A percentile compares a stretch with the other conserved stretches of the same genome.
phyloP scores from a whole-genome alignment of 495 filamentous ascomycete genomes.

The Aspergillus haitiensis region DNA sequence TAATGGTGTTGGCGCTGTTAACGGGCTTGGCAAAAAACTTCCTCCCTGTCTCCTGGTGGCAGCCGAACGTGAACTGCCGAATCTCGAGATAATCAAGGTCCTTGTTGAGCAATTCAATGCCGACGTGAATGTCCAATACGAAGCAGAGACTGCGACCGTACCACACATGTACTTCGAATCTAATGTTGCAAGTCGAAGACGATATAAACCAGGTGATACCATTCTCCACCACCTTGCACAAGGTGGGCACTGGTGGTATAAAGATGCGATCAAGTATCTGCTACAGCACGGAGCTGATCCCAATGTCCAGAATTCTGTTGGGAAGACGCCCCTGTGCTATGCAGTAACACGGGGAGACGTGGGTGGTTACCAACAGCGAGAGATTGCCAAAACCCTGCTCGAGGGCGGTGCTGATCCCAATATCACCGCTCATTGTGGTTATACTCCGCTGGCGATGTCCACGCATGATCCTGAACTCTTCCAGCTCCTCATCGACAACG shows the following conservation, averaged over 20 bases:
- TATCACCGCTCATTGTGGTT: slow-evolving; percentile 27
- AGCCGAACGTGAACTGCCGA: slow-evolving; percentile 35
- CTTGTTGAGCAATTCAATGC: slow-evolving; percentile 42
- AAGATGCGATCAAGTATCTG: slow-evolving; percentile 44
- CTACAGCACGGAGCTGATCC: slow-evolving; percentile 42
- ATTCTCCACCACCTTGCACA: slow-evolving; percentile 40
- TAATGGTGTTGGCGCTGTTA: slow-evolving; percentile 8
- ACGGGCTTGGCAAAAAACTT: slow-evolving; percentile 1
- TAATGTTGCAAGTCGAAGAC: slow-evolving; percentile 1
- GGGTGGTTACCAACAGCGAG: slow-evolving; percentile 19
- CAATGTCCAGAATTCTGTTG: slow-evolving; percentile 33
- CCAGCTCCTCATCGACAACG: slow-evolving; percentile 21
- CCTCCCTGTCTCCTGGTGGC: slow-evolving; percentile 33
- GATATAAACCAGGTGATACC: slow-evolving; percentile 25
- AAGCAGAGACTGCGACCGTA: slow-evolving; percentile 8
- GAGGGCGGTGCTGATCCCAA: slow-evolving; percentile 41
- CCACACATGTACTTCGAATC: slow-evolving; percentile 22
- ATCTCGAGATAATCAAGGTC: slow-evolving; percentile 42
- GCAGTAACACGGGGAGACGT: slow-evolving; percentile 27
- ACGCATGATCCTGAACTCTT: slow-evolving; percentile 20
- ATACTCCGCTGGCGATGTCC: slow-evolving; percentile 22
- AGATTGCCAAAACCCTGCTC: slow-evolving; percentile 33
- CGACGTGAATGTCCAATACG: slow-evolving; percentile 32
- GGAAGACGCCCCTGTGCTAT: slow-evolving; percentile 42
- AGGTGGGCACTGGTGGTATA: slow-evolving; percentile 47